Conservation (phyloP, 164 flowering plant species). For the Stephania cephalantha region DNA sequence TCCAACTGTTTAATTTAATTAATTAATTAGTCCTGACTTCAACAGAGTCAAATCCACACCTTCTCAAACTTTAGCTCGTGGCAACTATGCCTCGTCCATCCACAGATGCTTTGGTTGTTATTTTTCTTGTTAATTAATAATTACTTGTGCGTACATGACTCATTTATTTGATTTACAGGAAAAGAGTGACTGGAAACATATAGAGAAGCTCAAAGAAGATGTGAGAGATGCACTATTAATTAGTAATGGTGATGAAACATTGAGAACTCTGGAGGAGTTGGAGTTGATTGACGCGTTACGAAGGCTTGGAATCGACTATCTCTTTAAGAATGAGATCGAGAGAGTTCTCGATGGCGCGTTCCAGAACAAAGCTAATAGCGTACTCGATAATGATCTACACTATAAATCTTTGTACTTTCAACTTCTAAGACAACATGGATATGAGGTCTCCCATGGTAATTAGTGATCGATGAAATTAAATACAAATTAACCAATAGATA, state of each 20-base stretch:
- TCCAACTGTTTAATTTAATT: no score
- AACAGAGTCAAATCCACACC: no score
- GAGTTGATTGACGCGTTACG: constrained; percentile 1
- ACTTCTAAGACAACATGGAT: constrained; percentile 7
- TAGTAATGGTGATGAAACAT: not conserved
- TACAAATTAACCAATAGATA: no score
- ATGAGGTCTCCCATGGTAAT: constrained; percentile 7
- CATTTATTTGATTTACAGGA: not conserved
- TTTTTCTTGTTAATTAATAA: no score
- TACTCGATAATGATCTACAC: not conserved
- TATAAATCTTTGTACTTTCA: not conserved
- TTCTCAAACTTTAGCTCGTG: no score
- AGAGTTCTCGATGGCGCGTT: not conserved
- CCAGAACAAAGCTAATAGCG: not conserved
- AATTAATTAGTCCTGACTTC: no score
- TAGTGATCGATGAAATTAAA: no score
- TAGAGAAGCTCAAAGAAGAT: constrained; percentile 3
- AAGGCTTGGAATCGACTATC: constrained; percentile 8
- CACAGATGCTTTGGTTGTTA: no score
- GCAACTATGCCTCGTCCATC: no score
- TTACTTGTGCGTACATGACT: not conserved
- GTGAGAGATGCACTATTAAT: not conserved
- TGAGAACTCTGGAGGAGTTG: not conserved
- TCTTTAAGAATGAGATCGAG: constrained; percentile 8
- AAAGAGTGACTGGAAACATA: not conserved